Base-by-base conservation (phyloP, 192 early-diverging fungal genomes). In the Phlyctochytrium arcticum region DNA sequence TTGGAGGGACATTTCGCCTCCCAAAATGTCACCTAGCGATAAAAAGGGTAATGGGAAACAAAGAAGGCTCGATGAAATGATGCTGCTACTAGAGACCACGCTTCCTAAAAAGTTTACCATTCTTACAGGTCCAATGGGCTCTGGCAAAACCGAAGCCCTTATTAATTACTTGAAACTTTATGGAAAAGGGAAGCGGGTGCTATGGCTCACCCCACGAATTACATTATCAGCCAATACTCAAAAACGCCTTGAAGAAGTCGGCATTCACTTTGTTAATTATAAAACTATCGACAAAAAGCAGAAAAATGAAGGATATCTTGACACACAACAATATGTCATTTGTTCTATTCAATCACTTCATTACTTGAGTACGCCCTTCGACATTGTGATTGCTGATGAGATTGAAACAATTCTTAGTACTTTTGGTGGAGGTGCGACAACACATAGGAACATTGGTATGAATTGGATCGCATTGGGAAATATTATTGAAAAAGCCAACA, bases 261-360 rank as follows among this genome's bases (percentile, higher is more conserved):
- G 64, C 8, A 6, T 66, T 6, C 3, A 44, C 4, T 37, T 66
- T 32, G 26, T 32, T 37, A 66, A 66, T 47, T 66, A 66, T 31
- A 66, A 42, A 19, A n/a, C 55, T 9, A 32, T 66, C 23, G 48
- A 27, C 27, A 46, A 42, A 24, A 8, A 19, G 30, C 19, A 44
- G 29, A 66, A 66, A 44, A 5, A n/a, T 26, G 37, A 7, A 5
- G 54, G 64, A 3, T 8, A 7, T 23, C 26, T 66, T 21, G 30
- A 31, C 54, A 21, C 7, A 39, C 5, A 7, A 4, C n/a, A 56
- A 12, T 39, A 26, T 34, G 21, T 66, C 32, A 57, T 66, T 10
- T 66, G 64, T 32, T 66, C 64, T 3, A 66, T 66, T 32, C 51
- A 66, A 21, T 66, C 64, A 6, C 46, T 66, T 29, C 64, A 66